A percentile compares a stretch with the other conserved stretches of the same genome.
phyloP scores from a whole-genome alignment of 2,329 filamentous ascomycete species.

The Teratosphaeria pseudoeucalypti region DNA sequence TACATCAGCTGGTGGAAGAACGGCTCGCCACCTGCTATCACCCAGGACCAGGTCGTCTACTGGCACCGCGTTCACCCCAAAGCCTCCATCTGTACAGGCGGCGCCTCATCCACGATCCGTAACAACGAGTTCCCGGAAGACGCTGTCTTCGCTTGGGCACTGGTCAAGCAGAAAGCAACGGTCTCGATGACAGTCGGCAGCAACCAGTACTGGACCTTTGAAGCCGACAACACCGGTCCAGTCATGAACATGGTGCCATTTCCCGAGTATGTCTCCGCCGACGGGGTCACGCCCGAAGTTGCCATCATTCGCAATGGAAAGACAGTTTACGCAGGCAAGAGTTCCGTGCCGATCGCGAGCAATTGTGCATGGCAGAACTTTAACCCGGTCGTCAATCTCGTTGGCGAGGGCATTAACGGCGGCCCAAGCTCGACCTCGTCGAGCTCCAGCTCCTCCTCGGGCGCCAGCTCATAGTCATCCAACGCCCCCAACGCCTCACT shows the following conservation, averaged over 20 bases:
- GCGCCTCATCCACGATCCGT: constrained; percentile 21
- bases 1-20: constrained; percentile 29
- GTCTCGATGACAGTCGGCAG: constrained; percentile 25
- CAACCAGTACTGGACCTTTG: constrained; percentile 26
- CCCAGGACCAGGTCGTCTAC: constrained; percentile 28
- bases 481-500: not conserved
- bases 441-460: not conserved
- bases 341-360: constrained; percentile 18
- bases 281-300: constrained; percentile 22
- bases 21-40: constrained; percentile 22
- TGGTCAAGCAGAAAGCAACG: constrained; percentile 22
- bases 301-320: constrained; percentile 22
- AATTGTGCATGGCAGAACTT: constrained; percentile 26
- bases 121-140: constrained; percentile 26
- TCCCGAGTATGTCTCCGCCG: constrained; percentile 17
- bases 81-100: constrained; percentile 21
- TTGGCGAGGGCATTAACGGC: constrained; percentile 18
- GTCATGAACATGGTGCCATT: constrained; percentile 24
- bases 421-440: not conserved
- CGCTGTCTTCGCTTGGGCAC: constrained; percentile 29
- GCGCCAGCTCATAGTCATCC: not conserved
- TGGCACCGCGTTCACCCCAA: constrained; percentile 31
- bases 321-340: constrained; percentile 15
- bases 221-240: constrained; percentile 20
- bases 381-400: constrained; percentile 27